Evolutionary conservation across 192 early-diverging fungal species (phyloP), one percentile per base, ranked within the genome.

Genomic region (Martensiomyces pterosporus): DNA sequence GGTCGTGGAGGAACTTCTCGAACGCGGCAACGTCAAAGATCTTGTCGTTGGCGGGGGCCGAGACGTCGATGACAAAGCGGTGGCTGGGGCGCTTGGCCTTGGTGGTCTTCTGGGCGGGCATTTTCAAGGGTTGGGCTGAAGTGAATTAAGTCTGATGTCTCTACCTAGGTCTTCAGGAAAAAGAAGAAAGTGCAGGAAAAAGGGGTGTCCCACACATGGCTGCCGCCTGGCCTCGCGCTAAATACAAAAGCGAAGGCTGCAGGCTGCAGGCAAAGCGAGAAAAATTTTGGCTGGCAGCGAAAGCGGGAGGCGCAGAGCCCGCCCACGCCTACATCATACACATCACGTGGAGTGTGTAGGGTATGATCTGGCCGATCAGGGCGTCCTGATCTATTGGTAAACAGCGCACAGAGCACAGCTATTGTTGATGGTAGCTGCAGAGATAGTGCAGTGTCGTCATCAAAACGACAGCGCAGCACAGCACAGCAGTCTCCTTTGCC

Each of bases 1-100:
- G 86, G 79, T 97, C 94, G 76, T 92, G 91, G 57, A 97, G 85
- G 84, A 85, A 98, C 85, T 95, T 97, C 80, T 97, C 92, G 70
- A 96, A 98, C 60, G 88, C 86, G 70, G 92, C 90, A 54, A 82
- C 80, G 81, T 98, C 93, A 67, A 98, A 89, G 82, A 98, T 95
- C 80, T 85, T 86, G 83, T 98, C 96, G 53, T 70, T 75, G 68
- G 89, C 93, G 51, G 96, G 93, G 42, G 77, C 82, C 57, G 93
- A 91, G 79, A 84, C 85, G 79, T 97, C 94, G 65, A 98, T 86
- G 65, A 86, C 87, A 84, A 85, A 94, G 79, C 90, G 93, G 80
- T 76, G 49, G 60, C 58, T 61, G 49, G 75, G 68, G 79, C 80
- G 81, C 80, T 83, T 84, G 49, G 63, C 55, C 68, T 72, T 72